Percentiles rank a stretch among this genome's conserved stretches.
Conservation (phyloP, 352 stramenopile genomes). For the Globisporangium alternatum region DNA sequence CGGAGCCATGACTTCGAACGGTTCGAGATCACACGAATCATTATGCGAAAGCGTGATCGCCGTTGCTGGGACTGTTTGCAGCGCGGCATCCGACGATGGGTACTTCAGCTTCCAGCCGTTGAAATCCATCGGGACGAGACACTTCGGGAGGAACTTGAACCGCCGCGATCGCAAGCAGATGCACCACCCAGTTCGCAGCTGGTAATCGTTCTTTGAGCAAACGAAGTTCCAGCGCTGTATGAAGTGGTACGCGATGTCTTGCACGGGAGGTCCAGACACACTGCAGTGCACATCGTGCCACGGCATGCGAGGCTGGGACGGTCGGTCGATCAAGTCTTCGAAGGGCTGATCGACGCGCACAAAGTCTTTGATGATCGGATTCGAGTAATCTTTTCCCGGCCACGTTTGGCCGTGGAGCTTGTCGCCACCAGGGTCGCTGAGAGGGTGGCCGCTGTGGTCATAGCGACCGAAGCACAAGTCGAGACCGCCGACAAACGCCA, state of each 20-base stretch:
- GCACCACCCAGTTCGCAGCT: constrained; percentile 83
- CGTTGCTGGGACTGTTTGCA: constrained; percentile 27
- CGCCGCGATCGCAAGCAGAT: constrained; percentile 81
- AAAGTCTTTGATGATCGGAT: constrained; percentile 89
- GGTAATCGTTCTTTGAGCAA: constrained; percentile 86
- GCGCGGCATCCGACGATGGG: constrained; percentile 53
- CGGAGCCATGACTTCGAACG: constrained; percentile 22
- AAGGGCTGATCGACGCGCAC: constrained; percentile 82
- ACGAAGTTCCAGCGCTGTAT: constrained; percentile 92
- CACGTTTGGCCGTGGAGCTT: constrained; percentile 55
- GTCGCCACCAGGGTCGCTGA: constrained; percentile 63
- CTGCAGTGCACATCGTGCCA: constrained; percentile 90
- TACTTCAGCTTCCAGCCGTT: constrained; percentile 79
- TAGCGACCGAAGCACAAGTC: constrained; percentile 90
- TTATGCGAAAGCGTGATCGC: constrained; percentile 53
- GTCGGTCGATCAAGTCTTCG: constrained; percentile 81
- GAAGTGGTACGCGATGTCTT: constrained; percentile 89
- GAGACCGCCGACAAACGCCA: constrained; percentile 81
- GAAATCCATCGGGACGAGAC: constrained; percentile 84
- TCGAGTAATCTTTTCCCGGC: constrained; percentile 87
- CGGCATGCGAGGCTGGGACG: constrained; percentile 77
- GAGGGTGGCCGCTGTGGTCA: constrained; percentile 70
- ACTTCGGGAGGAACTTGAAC: constrained; percentile 85
- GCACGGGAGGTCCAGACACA: constrained; percentile 71
- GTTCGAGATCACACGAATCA: constrained; percentile 41